Conservation (phyloP, 2,329 filamentous ascomycete genomes). For the Trichoderma polysporum region DNA sequence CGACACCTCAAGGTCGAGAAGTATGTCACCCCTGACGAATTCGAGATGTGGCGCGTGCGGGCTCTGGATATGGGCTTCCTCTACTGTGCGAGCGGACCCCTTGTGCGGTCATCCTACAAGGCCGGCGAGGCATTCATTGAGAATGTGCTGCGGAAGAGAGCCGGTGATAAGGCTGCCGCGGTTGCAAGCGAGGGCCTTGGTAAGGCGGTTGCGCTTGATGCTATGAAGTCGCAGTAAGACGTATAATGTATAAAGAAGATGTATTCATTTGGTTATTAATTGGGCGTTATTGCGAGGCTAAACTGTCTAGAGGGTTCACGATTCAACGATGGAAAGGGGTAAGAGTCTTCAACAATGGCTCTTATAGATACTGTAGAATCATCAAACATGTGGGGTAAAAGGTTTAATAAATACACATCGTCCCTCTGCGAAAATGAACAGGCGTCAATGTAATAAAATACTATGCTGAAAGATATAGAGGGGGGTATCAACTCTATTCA, state of each 20-base stretch:
- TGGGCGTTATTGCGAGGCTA: conserved; percentile 16
- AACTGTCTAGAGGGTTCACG: conserved; percentile 19
- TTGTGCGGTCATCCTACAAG: conserved; percentile 96
- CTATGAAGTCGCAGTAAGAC: conserved; percentile 16
- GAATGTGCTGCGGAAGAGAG: conserved; percentile 88
- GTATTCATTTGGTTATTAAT: neutral
- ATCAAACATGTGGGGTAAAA: neutral
- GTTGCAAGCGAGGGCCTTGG: conserved; percentile 35
- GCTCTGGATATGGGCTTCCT: conserved; percentile 94
- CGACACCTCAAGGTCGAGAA: conserved; percentile 95
- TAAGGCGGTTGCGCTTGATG: conserved; percentile 43
- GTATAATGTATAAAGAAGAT: neutral
- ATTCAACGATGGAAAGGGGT: conserved; percentile 32
- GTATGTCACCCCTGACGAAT: conserved; percentile 87
- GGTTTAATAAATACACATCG: neutral
- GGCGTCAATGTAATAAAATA: neutral
- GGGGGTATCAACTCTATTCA: conserved; percentile 10
- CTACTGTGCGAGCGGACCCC: conserved; percentile 89
- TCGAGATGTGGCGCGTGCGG: conserved; percentile 86
- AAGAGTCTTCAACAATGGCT: conserved; percentile 32
- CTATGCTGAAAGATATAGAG: neutral
- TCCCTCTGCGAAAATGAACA: neutral
- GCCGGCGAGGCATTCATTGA: conserved; percentile 98
- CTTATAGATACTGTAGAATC: conserved; percentile 6
- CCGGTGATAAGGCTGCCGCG: conserved; percentile 42